These are phyloP conservation scores for Venturia pyrina DNA, from an alignment of 2,329 filamentous ascomycete genomes.

Conservation along the genomic window DNA sequence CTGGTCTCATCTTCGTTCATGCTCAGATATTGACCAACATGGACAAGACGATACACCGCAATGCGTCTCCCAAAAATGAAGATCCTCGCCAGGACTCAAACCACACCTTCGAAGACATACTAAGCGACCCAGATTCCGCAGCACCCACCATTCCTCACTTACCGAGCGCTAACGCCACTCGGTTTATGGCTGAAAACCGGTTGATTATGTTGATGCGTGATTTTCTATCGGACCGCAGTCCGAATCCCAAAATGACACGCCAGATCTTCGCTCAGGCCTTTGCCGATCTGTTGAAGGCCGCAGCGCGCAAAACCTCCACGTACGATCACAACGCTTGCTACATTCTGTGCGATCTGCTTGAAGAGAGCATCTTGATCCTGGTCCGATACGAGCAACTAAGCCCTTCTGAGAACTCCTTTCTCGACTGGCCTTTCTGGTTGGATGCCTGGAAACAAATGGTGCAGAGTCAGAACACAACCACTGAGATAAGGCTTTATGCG, in stretches of 20 bases:
- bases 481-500: slow-evolving; percentile 73
- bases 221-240: slow-evolving; percentile 55
- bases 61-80: slow-evolving; percentile 33
- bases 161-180: slow-evolving; percentile 55
- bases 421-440: slow-evolving; percentile 81
- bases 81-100: slow-evolving; percentile 31
- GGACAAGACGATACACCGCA: slow-evolving; percentile 75
- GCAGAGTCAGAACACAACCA: slow-evolving; percentile 77
- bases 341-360: slow-evolving; percentile 81
- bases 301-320: slow-evolving; percentile 64
- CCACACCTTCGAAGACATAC: slow-evolving; percentile 57
- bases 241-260: slow-evolving; percentile 40
- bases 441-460: slow-evolving; percentile 70
- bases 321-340: slow-evolving; percentile 80
- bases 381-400: slow-evolving; percentile 47
- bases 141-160: slow-evolving; percentile 52
- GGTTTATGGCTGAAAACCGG: slow-evolving; percentile 81
- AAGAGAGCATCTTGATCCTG: slow-evolving; percentile 65
- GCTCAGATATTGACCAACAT: slow-evolving; percentile 70
- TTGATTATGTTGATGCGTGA: slow-evolving; percentile 75
- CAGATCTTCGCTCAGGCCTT: slow-evolving; percentile 70
- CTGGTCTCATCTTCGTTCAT: slow-evolving; percentile 71
- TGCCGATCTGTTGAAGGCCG: slow-evolving; percentile 60
- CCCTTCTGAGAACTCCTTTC: slow-evolving; percentile 34
- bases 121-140: slow-evolving; percentile 56